Conservation (phyloP, 2,329 filamentous ascomycete genomes). For the Ramichloridium luteum region DNA sequence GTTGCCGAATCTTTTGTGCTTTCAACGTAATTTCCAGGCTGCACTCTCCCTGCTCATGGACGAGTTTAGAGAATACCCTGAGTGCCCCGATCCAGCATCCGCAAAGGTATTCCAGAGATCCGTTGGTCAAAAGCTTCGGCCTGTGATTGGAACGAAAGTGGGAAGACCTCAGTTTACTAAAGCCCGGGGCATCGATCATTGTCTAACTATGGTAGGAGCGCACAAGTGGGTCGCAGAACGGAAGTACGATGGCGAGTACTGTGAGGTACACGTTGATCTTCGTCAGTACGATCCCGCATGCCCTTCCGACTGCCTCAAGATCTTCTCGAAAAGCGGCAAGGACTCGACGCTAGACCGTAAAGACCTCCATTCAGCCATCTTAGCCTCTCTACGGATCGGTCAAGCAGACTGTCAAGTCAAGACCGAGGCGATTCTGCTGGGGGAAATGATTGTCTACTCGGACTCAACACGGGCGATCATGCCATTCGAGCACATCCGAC, state of each 20-base stretch:
- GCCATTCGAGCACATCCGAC: conserved; percentile 71
- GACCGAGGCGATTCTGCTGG: conserved; percentile 63
- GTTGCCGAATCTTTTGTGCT: conserved; percentile 55
- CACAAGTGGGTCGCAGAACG: conserved; percentile 60
- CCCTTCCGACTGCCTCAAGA: conserved; percentile 46
- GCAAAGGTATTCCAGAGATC: conserved; percentile 24
- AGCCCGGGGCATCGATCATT: conserved; percentile 53
- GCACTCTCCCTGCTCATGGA: conserved; percentile 45
- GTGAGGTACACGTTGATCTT: conserved; percentile 71
- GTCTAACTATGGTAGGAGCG: conserved; percentile 46
- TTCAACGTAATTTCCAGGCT: conserved; percentile 55
- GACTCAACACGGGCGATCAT: conserved; percentile 53
- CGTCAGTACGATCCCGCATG: conserved; percentile 28
- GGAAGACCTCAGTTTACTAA: conserved; percentile 35
- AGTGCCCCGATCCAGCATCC: conserved; percentile 24
- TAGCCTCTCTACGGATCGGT: conserved; percentile 52
- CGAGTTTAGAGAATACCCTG: conserved; percentile 28
- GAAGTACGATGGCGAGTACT: conserved; percentile 80
- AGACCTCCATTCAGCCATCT: conserved; percentile 51
- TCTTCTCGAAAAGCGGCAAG: conserved; percentile 88
- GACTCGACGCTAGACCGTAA: conserved; percentile 65
- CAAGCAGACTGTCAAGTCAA: conserved; percentile 46
- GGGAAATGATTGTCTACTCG: conserved; percentile 69
- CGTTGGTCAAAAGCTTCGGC: conserved; percentile 21
- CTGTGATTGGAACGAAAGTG: conserved; percentile 34